Evolutionary conservation across 2,329 filamentous ascomycete species (phyloP), one percentile per base, ranked within the genome.

Genomic region (Lomentospora prolificans): DNA sequence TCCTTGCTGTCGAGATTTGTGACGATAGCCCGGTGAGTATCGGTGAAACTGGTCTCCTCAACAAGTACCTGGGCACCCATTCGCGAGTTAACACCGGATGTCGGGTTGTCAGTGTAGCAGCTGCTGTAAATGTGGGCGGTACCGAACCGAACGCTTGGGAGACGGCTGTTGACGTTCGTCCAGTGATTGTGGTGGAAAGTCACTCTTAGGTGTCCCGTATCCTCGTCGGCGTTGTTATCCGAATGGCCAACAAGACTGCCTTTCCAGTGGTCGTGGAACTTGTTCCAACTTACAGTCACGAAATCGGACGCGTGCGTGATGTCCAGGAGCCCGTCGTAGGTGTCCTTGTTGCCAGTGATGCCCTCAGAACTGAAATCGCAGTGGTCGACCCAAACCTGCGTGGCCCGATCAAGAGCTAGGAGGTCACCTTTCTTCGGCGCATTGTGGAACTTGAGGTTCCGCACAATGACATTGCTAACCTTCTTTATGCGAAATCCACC

Each of bases 121-220:
- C 59, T 62, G 58, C 67, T 68, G 58, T 66, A 69, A 56, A 72
- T 60, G 63, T 85, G 82, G 3, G 73, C 80, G 5, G 79, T 84
- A 4, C 82, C 82, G 66, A 85, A 85, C 58, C 82, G 79, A 61
- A 84, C 65, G 2, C 75, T 79, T 0, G 82, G 82, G 0, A 70
- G 71, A 55, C 82, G 81, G 12, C 78, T 81, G 70, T 82, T 79
- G 59, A 84, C 68, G 67, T 84, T 83, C 58, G 67, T 61, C 70
- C 73, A 84, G 71, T 80, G 73, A 74, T 85, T 85, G 69, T 82
- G 77, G 66, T 74, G 72, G 63, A 81, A 82, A 24, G 82, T 85
- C 22, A 85, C 70, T 60, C 70, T 76, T 14, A 85, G 69, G 60
- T 78, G 73, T 57, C 82, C 81, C 2, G 65, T 78, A 63, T 85